phyloP scores from a whole-genome alignment of 176 grass and related monocot genomes.

The Pharus latifolius region DNA sequence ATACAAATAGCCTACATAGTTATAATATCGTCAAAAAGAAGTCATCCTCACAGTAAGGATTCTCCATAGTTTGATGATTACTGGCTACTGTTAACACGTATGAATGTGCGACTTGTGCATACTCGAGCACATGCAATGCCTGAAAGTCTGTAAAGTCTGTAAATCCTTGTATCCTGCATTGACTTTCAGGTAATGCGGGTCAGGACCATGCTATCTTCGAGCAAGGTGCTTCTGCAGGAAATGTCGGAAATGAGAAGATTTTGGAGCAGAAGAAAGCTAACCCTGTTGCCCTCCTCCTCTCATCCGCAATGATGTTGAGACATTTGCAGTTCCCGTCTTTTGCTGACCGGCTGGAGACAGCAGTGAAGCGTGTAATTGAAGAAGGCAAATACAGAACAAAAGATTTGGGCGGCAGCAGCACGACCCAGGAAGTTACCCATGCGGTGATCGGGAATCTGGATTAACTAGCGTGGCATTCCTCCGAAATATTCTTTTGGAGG shows the following conservation, averaged over 20 bases:
- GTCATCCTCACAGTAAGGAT: not conserved
- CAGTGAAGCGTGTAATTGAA: constrained; percentile 69
- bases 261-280: constrained; percentile 75
- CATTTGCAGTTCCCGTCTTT: constrained; percentile 90
- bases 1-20: not conserved
- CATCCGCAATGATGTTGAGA: constrained; percentile 93
- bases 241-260: constrained; percentile 80
- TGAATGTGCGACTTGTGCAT: not conserved
- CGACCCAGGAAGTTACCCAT: constrained; percentile 80
- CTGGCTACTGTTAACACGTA: not conserved
- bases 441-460: constrained; percentile 65
- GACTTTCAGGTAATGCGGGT: constrained; percentile 62
- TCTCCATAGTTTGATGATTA: not conserved
- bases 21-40: not conserved
- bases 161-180: not conserved
- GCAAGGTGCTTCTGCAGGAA: constrained; percentile 87
- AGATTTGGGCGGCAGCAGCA: constrained; percentile 81
- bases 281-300: constrained; percentile 80
- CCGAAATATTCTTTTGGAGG: not conserved
- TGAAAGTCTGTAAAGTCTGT: not conserved
- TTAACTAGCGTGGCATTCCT: not conserved
- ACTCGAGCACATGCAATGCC: not conserved
- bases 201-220: constrained; percentile 81
- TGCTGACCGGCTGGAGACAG: constrained; percentile 67
- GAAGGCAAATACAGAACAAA: constrained; percentile 81